A percentile compares a stretch with the other conserved stretches of the same genome.
These are phyloP conservation scores for Acmispon strigosus DNA, from an alignment of 306 rosid species.

Conservation along the genomic window DNA sequence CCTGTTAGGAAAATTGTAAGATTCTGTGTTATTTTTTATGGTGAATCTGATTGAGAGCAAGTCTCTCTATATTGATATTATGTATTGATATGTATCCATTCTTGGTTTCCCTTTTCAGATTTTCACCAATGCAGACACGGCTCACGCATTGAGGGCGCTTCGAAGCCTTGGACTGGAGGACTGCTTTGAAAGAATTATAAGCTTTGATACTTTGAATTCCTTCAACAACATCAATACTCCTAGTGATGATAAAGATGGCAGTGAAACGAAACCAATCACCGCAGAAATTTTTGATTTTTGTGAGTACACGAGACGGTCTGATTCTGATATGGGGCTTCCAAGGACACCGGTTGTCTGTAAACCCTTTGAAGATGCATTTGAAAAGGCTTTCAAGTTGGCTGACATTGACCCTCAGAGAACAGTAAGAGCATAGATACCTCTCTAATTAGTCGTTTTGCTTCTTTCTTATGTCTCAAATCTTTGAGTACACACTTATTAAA, in stretches of 20 bases:
- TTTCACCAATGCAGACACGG: slow-evolving; percentile 62
- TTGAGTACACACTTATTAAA: neutral
- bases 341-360: slow-evolving; percentile 67
- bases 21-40: neutral
- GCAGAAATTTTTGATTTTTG: slow-evolving; percentile 27
- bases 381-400: slow-evolving; percentile 52
- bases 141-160: slow-evolving; percentile 57
- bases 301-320: slow-evolving; percentile 30
- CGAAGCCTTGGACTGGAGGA: slow-evolving; percentile 80
- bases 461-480: neutral
- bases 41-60: neutral
- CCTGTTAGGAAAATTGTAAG: slow-evolving; percentile 72
- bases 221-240: neutral
- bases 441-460: neutral
- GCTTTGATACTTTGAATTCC: slow-evolving; percentile 79
- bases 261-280: slow-evolving; percentile 4
- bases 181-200: slow-evolving; percentile 68
- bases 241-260: slow-evolving; percentile 6
- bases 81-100: neutral
- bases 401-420: slow-evolving; percentile 62
- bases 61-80: too few relatives aligned
- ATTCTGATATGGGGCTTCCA: slow-evolving; percentile 37
- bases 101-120: slow-evolving; percentile 27
- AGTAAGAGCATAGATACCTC: slow-evolving; percentile 34
- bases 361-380: slow-evolving; percentile 62